Percentiles rank a stretch among this genome's conserved stretches.
These are phyloP conservation scores for Saccharum spontaneum DNA, from an alignment of 176 grass and related monocot species.

Conservation along the genomic window DNA sequence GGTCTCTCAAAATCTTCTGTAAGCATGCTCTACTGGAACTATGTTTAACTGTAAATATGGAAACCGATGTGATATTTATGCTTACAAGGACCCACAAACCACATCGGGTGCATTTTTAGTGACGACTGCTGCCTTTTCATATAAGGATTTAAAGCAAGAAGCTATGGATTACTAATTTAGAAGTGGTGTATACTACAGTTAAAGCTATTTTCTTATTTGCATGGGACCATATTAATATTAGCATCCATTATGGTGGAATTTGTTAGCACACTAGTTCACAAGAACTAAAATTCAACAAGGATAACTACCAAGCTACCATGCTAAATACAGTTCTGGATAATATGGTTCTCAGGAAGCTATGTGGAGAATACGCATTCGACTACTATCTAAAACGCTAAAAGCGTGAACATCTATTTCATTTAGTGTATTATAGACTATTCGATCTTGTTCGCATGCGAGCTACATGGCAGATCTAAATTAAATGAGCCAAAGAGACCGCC, in stretches of 20 bases:
- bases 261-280: background rate
- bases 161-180: background rate
- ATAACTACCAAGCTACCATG: conserved; percentile 2
- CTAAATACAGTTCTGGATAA: background rate
- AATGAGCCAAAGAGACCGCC: background rate
- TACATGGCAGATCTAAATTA: conserved; percentile 19
- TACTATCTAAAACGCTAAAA: background rate
- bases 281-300: background rate
- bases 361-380: background rate
- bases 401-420: background rate
- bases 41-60: conserved; percentile 1
- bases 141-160: background rate
- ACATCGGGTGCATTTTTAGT: background rate
- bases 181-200: background rate
- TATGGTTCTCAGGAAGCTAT: background rate
- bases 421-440: background rate
- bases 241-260: background rate
- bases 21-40: conserved; percentile 17
- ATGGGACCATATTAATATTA: background rate
- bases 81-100: background rate
- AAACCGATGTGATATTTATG: background rate
- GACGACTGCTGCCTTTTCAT: background rate
- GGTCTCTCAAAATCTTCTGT: background rate
- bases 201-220: background rate
- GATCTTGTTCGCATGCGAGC: background rate